A percentile compares a stretch with the other conserved stretches of the same genome.
Evolutionary conservation across 2,329 filamentous ascomycete genomes (phyloP).

Genomic region (Penicillium oxalicum): DNA sequence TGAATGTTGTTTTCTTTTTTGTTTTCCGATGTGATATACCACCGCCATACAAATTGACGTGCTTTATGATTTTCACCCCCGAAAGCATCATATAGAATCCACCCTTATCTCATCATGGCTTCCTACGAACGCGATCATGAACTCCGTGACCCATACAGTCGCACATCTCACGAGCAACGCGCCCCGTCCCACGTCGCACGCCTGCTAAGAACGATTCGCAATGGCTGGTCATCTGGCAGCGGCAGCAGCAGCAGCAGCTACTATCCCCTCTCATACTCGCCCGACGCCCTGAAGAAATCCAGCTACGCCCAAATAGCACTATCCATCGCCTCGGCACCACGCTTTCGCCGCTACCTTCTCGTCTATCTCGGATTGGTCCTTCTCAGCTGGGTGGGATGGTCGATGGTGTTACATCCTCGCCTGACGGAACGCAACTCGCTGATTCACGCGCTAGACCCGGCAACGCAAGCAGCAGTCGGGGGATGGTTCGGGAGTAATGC

Average conservation of each 20-base stretch:
- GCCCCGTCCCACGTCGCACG: constrained; percentile 11
- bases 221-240: constrained; percentile 32
- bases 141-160: constrained; percentile 16
- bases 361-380: constrained; percentile 31
- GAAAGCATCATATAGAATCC: not conserved
- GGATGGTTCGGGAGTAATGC: constrained; percentile 46
- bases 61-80: not conserved
- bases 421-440: constrained; percentile 29
- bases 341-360: constrained; percentile 37
- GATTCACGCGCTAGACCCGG: constrained; percentile 27
- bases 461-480: constrained; percentile 21
- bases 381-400: constrained; percentile 31
- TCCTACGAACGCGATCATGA: constrained; percentile 24
- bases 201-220: constrained; percentile 35
- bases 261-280: constrained; percentile 14
- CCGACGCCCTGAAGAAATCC: constrained; percentile 15
- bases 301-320: constrained; percentile 22
- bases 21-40: no score
- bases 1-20: no score
- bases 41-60: no score
- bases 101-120: constrained; percentile 4
- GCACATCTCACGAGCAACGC: constrained; percentile 9
- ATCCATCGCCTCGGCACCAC: constrained; percentile 35
- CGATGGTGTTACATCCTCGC: constrained; percentile 25
- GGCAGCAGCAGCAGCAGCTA: constrained; percentile 6